phyloP scores from a whole-genome alignment of 768 basidiomycete genomes.

The Tubosaeta brunneosetosa region DNA sequence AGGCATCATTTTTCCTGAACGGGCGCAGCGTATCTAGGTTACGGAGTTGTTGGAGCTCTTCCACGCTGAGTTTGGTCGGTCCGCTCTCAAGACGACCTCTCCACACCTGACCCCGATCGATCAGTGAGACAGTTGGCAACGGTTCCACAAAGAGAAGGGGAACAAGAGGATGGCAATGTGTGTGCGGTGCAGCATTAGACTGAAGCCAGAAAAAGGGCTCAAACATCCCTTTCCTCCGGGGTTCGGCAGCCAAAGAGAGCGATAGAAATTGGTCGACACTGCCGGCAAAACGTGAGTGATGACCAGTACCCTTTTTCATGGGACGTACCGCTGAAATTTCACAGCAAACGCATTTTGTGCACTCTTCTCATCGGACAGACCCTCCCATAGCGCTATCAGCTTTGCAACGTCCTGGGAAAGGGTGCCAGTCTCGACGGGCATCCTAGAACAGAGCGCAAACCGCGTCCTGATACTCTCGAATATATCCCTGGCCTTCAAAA shows the following conservation, averaged over 20 bases:
- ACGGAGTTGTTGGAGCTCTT: conserved; percentile 58
- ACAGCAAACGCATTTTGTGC: conserved; percentile 39
- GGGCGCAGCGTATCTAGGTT: conserved; percentile 43
- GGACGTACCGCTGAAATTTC: conserved; percentile 61
- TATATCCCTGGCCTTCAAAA: conserved; percentile 39
- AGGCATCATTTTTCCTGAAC: conserved; percentile 14
- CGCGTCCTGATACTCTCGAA: conserved; percentile 50
- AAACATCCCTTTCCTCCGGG: conserved; percentile 67
- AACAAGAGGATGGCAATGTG: conserved; percentile 44
- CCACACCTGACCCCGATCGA: conserved; percentile 62
- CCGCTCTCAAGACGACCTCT: conserved; percentile 69
- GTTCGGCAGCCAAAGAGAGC: conserved; percentile 69
- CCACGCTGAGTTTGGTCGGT: conserved; percentile 39
- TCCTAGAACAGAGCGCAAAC: conserved; percentile 50
- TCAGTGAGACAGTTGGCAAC: conserved; percentile 58
- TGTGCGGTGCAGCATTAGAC: conserved; percentile 31
- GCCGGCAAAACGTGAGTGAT: conserved; percentile 1
- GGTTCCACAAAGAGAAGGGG: conserved; percentile 77
- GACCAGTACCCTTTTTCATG: neutral
- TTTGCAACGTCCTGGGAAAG: conserved; percentile 43
- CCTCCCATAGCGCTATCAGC: conserved; percentile 56
- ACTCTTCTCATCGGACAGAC: conserved; percentile 37
- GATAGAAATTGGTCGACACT: conserved; percentile 78
- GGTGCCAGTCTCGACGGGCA: conserved; percentile 35
- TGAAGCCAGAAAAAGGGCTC: conserved; percentile 75